These are phyloP conservation scores for Aspergillus sp. DNA, from an alignment of 2,329 filamentous ascomycete species.

Conservation along the genomic window DNA sequence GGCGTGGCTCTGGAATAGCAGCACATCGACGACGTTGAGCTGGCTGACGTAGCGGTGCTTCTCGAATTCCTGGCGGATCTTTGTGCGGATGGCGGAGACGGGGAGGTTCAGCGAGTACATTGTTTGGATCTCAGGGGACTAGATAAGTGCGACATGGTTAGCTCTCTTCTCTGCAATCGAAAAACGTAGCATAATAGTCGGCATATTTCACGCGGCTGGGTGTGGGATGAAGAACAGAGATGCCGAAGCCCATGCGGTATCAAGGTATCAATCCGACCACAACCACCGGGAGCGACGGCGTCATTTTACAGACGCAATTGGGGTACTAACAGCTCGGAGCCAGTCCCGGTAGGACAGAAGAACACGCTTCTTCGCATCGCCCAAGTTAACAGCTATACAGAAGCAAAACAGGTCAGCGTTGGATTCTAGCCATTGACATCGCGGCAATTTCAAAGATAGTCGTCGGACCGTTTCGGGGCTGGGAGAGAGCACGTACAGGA, in stretches of 20 bases:
- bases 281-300: not conserved
- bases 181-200: not conserved
- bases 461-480: constrained; percentile 20
- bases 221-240: not conserved
- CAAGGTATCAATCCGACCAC: not conserved
- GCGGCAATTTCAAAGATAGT: constrained; percentile 22
- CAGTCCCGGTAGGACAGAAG: constrained; percentile 89
- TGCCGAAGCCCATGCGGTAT: not conserved
- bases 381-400: constrained; percentile 76
- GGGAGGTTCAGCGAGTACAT: constrained; percentile 96
- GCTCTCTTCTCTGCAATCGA: not conserved
- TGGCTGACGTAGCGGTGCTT: constrained; percentile 91
- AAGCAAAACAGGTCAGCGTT: constrained; percentile 25
- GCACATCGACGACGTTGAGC: constrained; percentile 80
- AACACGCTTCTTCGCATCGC: constrained; percentile 83
- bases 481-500: constrained; percentile 60
- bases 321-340: constrained; percentile 82
- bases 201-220: not conserved
- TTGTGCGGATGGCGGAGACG: constrained; percentile 82
- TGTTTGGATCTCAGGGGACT: constrained; percentile 95
- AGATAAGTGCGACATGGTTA: constrained; percentile 10
- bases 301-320: not conserved
- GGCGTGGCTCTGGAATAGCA: constrained; percentile 85
- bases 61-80: constrained; percentile 96
- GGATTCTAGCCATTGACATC: constrained; percentile 20